phyloP scores from a whole-genome alignment of 768 basidiomycete species.

The Psilocybe cubensis region DNA sequence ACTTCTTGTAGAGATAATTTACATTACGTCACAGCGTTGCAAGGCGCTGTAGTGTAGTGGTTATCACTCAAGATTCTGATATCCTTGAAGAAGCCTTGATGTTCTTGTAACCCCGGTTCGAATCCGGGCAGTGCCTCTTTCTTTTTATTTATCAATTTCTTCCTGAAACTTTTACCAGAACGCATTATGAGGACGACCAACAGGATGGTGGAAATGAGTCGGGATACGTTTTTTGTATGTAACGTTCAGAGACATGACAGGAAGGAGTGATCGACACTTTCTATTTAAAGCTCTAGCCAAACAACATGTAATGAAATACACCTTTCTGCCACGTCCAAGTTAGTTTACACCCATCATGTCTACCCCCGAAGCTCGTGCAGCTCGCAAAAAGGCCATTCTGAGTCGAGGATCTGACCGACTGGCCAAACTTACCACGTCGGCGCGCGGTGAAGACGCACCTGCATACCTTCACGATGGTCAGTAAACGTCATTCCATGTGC shows the following conservation, averaged over 20 bases:
- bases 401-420: slow-evolving; percentile 73
- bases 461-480: slow-evolving; percentile 57
- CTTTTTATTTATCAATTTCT: neutral
- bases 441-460: slow-evolving; percentile 69
- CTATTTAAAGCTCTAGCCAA: slow-evolving; percentile 15
- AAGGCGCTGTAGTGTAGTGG: slow-evolving; percentile 32
- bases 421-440: slow-evolving; percentile 76
- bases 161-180: too few species aligned
- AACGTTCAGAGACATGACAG: neutral
- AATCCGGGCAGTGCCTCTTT: slow-evolving; percentile 27
- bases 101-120: slow-evolving; percentile 32
- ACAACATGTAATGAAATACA: slow-evolving; percentile 23
- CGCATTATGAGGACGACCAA: too few species aligned
- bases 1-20: neutral
- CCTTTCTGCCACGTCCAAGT: slow-evolving; percentile 24
- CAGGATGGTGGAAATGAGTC: neutral
- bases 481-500: too few species aligned
- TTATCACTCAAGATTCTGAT: slow-evolving; percentile 32
- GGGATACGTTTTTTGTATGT: too few species aligned
- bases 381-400: slow-evolving; percentile 77
- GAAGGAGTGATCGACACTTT: slow-evolving; percentile 1
- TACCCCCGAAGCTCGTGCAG: slow-evolving; percentile 66
- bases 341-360: slow-evolving; percentile 27
- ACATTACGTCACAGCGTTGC: neutral
- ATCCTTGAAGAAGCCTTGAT: neutral